Evolutionary conservation across 768 basidiomycete genomes (phyloP).

Genomic region (Tylopilus cervinicoccineus): DNA sequence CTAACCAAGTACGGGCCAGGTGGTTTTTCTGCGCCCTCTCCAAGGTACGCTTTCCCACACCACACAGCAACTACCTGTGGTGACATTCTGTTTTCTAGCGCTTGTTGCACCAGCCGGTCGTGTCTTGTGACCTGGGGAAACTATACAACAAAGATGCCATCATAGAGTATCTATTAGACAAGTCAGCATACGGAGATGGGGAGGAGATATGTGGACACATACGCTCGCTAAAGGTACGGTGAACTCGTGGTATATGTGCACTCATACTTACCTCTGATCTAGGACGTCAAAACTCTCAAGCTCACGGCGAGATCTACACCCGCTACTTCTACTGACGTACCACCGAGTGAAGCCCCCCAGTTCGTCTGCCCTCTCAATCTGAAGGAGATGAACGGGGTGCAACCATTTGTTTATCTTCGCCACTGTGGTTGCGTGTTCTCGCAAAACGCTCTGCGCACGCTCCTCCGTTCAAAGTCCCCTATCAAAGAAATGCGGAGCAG

Average conservation of each 20-base stretch:
- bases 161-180: conserved; percentile 85
- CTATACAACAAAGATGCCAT: conserved; percentile 96
- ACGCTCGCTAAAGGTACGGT: conserved; percentile 77
- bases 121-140: conserved; percentile 89
- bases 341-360: conserved; percentile 49
- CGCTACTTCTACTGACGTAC: conserved; percentile 26
- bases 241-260: neutral
- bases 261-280: neutral
- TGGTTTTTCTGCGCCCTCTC: conserved; percentile 96
- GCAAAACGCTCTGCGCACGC: conserved; percentile 72
- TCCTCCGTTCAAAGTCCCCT: conserved; percentile 29
- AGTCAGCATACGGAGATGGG: conserved; percentile 83
- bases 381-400: conserved; percentile 91
- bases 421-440: conserved; percentile 92
- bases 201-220: conserved; percentile 92
- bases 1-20: conserved; percentile 79
- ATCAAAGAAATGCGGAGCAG: conserved; percentile 20
- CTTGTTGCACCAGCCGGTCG: conserved; percentile 84
- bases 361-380: conserved; percentile 91
- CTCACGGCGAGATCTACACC: conserved; percentile 72
- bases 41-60: conserved; percentile 52
- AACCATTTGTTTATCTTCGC: conserved; percentile 84
- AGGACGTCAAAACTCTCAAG: conserved; percentile 85
- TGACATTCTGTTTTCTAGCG: conserved; percentile 42
- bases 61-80: neutral